Evolutionary conservation across 768 basidiomycete species (phyloP).

Genomic region (Stropharia rugosoannulata): DNA sequence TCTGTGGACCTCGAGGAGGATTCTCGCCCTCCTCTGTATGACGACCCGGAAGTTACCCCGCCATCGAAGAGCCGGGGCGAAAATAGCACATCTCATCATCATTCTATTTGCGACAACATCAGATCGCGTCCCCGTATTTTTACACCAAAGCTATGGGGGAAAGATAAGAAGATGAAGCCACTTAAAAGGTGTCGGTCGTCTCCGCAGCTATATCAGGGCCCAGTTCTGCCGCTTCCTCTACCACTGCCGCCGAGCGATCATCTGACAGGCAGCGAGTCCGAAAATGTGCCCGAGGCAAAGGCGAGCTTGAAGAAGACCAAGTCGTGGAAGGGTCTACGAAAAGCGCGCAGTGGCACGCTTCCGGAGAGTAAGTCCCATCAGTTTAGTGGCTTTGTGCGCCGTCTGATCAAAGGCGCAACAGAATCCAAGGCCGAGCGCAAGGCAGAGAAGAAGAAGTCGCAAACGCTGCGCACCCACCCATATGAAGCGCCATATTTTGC

Average conservation of each 20-base stretch:
- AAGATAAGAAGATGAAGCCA: slow-evolving; percentile 23
- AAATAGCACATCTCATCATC: slow-evolving; percentile 2
- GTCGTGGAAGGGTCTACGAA: slow-evolving; percentile 16
- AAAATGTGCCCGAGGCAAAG: not conserved
- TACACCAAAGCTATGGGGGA: slow-evolving; percentile 16
- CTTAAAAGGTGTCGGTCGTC: slow-evolving; percentile 22
- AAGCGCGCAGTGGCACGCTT: slow-evolving; percentile 17
- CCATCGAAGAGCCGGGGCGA: slow-evolving; percentile 8
- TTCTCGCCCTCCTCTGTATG: not conserved
- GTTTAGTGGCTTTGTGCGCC: slow-evolving; percentile 10
- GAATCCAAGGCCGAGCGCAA: slow-evolving; percentile 8
- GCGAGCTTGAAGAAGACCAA: slow-evolving; percentile 9
- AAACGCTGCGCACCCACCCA: slow-evolving; percentile 47
- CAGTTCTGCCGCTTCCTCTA: not conserved
- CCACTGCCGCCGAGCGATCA: slow-evolving; percentile 8
- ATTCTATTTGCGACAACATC: not conserved
- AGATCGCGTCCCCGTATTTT: not conserved
- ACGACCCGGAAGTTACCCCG: not conserved
- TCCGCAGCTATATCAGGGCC: slow-evolving; percentile 22
- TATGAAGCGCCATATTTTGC: slow-evolving; percentile 68
- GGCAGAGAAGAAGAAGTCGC: slow-evolving; percentile 34
- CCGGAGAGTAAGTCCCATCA: not conserved
- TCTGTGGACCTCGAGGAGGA: slow-evolving; percentile 4
- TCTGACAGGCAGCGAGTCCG: slow-evolving; percentile 6
- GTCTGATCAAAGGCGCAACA: not conserved